phyloP scores from a whole-genome alignment of 805 yeast species.

The Tetrapisispora namnaoensis region DNA sequence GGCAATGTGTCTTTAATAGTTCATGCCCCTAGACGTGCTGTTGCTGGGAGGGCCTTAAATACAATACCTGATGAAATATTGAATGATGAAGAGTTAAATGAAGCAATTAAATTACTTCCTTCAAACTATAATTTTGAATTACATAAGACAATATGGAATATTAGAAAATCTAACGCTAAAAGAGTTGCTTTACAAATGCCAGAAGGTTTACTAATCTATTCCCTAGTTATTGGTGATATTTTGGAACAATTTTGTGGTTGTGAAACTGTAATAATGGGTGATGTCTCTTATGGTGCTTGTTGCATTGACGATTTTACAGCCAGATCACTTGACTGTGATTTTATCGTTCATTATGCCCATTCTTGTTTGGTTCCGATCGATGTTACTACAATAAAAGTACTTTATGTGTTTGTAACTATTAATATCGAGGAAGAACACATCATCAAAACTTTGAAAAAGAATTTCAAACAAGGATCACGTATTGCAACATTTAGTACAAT shows the following conservation, averaged over 20 bases:
- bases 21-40: constrained; percentile 23
- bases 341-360: constrained; percentile 93
- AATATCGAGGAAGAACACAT: constrained; percentile 77
- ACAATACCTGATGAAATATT: constrained; percentile 85
- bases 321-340: constrained; percentile 83
- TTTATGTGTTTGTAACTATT: constrained; percentile 93
- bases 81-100: constrained; percentile 70
- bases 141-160: constrained; percentile 92
- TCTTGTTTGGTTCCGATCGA: constrained; percentile 95
- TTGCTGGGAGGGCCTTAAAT: constrained; percentile 55
- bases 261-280: constrained; percentile 94
- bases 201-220: constrained; percentile 83
- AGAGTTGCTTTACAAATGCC: constrained; percentile 96
- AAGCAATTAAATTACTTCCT: constrained; percentile 74
- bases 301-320: constrained; percentile 97
- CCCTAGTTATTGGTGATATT: constrained; percentile 84
- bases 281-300: constrained; percentile 97
- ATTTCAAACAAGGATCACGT: constrained; percentile 54
- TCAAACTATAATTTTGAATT: constrained; percentile 91
- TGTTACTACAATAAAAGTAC: constrained; percentile 77
- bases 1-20: constrained; percentile 17
- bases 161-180: constrained; percentile 60
- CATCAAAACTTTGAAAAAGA: constrained; percentile 60
- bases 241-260: constrained; percentile 81
- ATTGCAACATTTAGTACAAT: constrained; percentile 90